These are phyloP conservation scores for Pichia manshurica DNA, from an alignment of 805 yeast genomes.

Conservation along the genomic window DNA sequence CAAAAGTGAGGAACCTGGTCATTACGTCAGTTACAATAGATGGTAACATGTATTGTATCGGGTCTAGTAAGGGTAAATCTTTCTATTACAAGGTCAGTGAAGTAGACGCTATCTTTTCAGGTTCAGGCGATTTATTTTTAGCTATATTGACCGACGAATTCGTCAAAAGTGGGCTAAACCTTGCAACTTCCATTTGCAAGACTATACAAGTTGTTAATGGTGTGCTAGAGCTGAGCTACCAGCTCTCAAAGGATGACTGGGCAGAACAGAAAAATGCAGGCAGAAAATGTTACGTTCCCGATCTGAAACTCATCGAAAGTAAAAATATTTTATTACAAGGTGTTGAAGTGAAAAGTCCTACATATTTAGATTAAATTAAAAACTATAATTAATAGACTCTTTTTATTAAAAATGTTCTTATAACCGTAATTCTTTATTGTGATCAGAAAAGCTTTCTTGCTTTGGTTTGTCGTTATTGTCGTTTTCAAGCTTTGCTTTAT, in stretches of 20 bases:
- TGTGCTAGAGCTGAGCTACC: conserved; percentile 38
- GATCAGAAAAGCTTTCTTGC: neutral
- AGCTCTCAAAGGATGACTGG: conserved; percentile 15
- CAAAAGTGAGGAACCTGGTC: conserved; percentile 44
- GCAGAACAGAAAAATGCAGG: conserved; percentile 8
- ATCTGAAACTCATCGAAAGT: conserved; percentile 41
- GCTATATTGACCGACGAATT: conserved; percentile 53
- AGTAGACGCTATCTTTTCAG: conserved; percentile 59
- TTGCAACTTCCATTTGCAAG: conserved; percentile 34
- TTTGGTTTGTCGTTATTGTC: neutral
- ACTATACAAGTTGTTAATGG: conserved; percentile 36
- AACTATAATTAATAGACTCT: neutral
- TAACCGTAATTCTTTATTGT: neutral
- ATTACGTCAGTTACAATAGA: conserved; percentile 49
- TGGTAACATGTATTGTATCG: conserved; percentile 35
- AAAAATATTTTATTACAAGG: conserved; percentile 24
- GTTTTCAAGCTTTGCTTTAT: neutral
- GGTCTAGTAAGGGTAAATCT: conserved; percentile 28
- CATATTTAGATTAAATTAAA: neutral
- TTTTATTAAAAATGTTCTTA: neutral
- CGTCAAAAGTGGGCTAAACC: conserved; percentile 27
- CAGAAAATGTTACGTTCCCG: conserved; percentile 33
- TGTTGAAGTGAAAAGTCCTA: neutral
- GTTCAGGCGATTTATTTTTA: conserved; percentile 70
- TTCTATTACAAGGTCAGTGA: conserved; percentile 39